Percentiles rank a stretch among this genome's conserved stretches.
Evolutionary conservation across 2,329 filamentous ascomycete species (phyloP).

Genomic region (Talaromyces sp.): DNA sequence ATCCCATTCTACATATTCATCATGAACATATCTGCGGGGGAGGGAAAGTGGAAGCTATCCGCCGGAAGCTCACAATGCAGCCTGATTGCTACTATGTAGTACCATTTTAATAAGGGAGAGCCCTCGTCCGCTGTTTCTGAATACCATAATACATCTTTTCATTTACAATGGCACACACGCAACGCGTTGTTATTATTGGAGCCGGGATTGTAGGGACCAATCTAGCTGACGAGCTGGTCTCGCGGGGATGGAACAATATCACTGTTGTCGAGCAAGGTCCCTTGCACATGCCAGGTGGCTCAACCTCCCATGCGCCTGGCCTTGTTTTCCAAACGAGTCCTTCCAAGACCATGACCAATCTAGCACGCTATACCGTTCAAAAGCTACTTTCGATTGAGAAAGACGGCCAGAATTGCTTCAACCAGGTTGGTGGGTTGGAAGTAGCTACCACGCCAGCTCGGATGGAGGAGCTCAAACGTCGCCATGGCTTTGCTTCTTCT

Average conservation of each 20-base stretch:
- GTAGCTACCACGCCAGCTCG: constrained; percentile 63
- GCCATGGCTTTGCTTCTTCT: constrained; percentile 62
- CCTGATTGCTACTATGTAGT: neutral
- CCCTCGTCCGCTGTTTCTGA: constrained; percentile 3
- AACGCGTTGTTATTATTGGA: constrained; percentile 62
- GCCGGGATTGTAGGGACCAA: constrained; percentile 68
- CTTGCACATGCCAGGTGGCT: constrained; percentile 64
- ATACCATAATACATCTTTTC: constrained; percentile 5
- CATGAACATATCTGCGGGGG: constrained; percentile 8
- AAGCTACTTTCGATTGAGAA: constrained; percentile 59
- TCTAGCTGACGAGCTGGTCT: constrained; percentile 65
- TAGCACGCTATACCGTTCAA: constrained; percentile 64
- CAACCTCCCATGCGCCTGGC: constrained; percentile 67
- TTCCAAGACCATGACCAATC: constrained; percentile 52
- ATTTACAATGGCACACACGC: constrained; percentile 37
- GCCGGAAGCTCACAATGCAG: constrained; percentile 5
- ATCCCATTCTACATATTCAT: constrained; percentile 9
- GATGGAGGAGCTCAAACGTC: constrained; percentile 64
- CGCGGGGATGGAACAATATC: constrained; percentile 64
- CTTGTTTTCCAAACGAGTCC: constrained; percentile 65
- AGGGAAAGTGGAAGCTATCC: constrained; percentile 2
- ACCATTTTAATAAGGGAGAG: constrained; percentile 12
- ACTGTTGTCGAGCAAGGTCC: constrained; percentile 68
- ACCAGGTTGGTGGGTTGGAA: constrained; percentile 65
- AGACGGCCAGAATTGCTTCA: constrained; percentile 57